Evolutionary conservation across 306 rosid genomes (phyloP).

Genomic region (Cicer judaicum): DNA sequence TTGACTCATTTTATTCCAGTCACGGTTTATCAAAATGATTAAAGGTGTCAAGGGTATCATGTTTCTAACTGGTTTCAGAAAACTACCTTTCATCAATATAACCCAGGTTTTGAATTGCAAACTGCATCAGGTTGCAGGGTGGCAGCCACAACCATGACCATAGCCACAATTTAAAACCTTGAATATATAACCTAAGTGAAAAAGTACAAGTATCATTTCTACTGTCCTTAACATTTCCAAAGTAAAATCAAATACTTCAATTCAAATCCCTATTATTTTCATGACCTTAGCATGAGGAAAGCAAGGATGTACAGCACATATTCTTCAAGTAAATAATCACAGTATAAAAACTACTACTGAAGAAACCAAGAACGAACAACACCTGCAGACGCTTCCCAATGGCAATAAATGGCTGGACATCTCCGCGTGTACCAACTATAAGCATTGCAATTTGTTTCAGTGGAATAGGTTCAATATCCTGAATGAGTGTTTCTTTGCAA

Average conservation of each 20-base stretch:
- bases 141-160: constrained; percentile 21
- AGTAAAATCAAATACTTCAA: constrained; percentile 26
- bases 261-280: constrained; percentile 27
- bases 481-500: constrained; percentile 40
- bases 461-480: constrained; percentile 59
- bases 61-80: constrained; percentile 27
- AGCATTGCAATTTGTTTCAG: constrained; percentile 89
- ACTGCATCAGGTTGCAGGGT: neutral
- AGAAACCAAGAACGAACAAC: constrained; percentile 35
- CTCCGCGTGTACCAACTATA: constrained; percentile 94
- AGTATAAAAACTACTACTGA: constrained; percentile 14
- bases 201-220: constrained; percentile 1
- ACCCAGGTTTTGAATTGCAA: constrained; percentile 18
- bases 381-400: constrained; percentile 93
- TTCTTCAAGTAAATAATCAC: constrained; percentile 29
- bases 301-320: constrained; percentile 3
- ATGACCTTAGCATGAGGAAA: constrained; percentile 33
- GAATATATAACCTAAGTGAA: constrained; percentile 2
- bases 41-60: constrained; percentile 34
- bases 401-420: constrained; percentile 94
- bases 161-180: constrained; percentile 17
- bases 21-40: constrained; percentile 10
- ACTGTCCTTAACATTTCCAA: constrained; percentile 10
- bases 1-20: constrained; percentile 5
- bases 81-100: constrained; percentile 11